Base-by-base conservation (phyloP, 805 yeast genomes). In the Pichia occidentalis region DNA sequence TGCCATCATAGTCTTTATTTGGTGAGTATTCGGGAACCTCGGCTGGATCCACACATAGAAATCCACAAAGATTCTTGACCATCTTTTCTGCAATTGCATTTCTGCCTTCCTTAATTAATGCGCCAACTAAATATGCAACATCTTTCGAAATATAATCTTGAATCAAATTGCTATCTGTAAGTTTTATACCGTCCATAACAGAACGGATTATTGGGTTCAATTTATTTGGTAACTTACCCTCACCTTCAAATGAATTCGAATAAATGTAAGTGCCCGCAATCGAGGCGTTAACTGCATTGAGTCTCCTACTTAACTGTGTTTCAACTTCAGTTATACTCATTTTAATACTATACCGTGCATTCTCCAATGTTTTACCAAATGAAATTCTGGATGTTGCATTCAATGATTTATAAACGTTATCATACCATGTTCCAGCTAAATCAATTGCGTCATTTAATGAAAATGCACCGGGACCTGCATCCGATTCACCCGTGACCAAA, bases 401-500 rank as follows among this genome's bases (percentile, higher is more conserved):
- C 51, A 92, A 61, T 7, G 71, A 56, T 40, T 72, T 75, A 47
- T 77, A 63, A 46, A 86, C 62, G 52, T 80, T 80, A n/a, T 71
- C 73, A 53, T 75, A 85, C 6, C 77, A 73, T 27, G 77, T 84
- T 28, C 65, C 64, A 23, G 80, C 51, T 1, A 87, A 71, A 45
- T 75, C 73, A 40, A 82, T 82, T 1, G 96, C 97, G 44, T 75
- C 73, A 29, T 73, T 82, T 28, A 92, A 57, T 12, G 86, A 75
- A 61, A 92, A 92, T 0, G 97, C 97, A 50, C 81, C 87, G 1
- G 95, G 86, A 2, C 96, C 97, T 2, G 97, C 95, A 43, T 85
- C 95, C 1, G 77, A 68, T 54, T 92, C 97, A 24, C 98, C 98
- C 58, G 87, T 90, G 4, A 90, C 96, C 8, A 88, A 77, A 5